Percentiles rank a stretch among this genome's conserved stretches.
These are phyloP conservation scores for Plasmodium gaboni DNA, from an alignment of 169 alveolate species.

Conservation along the genomic window DNA sequence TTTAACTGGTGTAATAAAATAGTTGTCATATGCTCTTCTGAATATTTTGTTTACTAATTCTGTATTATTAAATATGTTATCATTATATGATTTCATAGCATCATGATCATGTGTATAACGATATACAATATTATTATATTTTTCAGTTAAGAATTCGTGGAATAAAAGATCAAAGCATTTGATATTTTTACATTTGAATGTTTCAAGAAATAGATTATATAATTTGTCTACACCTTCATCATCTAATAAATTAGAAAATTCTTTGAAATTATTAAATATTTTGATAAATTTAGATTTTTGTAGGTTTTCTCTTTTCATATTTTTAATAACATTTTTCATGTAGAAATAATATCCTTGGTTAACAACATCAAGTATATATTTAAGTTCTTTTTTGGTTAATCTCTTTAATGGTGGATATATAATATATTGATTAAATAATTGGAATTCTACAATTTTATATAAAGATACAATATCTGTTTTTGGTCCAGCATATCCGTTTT, in stretches of 20 bases:
- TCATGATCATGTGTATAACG: not conserved
- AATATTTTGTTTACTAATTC: not conserved
- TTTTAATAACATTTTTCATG: not conserved
- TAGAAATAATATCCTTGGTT: conserved; percentile 58
- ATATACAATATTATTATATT: conserved; percentile 13
- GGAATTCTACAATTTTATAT: conserved; percentile 53
- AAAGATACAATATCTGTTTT: conserved; percentile 8
- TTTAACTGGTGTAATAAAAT: not conserved
- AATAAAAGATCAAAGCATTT: conserved; percentile 53
- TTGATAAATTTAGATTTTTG: conserved; percentile 1
- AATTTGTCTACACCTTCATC: conserved; percentile 6
- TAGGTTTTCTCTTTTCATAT: conserved; percentile 5
- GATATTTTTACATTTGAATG: conserved; percentile 39
- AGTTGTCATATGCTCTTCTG: not conserved
- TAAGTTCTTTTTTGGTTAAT: conserved; percentile 27
- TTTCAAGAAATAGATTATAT: conserved; percentile 12
- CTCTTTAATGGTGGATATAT: conserved; percentile 70
- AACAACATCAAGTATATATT: conserved; percentile 34
- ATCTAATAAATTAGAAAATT: conserved; percentile 21
- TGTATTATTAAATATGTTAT: not conserved
- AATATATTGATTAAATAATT: conserved; percentile 28
- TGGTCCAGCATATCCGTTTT: conserved; percentile 12
- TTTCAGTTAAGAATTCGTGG: conserved; percentile 4
- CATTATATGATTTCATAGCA: not conserved
- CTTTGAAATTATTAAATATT: conserved; percentile 13